Evolutionary conservation across 2,329 filamentous ascomycete species (phyloP), one percentile per base, ranked within the genome.

Genomic region (Ophiocordyceps australis): DNA sequence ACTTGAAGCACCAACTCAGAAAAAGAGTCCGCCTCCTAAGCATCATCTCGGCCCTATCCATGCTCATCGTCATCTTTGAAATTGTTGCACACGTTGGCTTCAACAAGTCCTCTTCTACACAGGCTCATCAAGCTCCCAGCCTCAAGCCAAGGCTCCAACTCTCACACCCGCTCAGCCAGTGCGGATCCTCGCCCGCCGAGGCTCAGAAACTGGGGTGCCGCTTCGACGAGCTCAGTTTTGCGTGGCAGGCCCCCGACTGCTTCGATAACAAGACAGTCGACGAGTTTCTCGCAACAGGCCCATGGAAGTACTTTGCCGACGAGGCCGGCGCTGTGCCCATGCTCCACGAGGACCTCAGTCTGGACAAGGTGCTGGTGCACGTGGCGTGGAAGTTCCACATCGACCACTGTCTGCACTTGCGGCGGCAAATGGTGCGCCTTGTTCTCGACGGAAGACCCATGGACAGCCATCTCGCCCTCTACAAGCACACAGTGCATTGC

Each of bases 401-500:
- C 14, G 20, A 16, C 10, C 28, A 29, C 19, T 29, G 28, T 14
- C 14, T 29, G 6, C 26, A 17, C 17, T 17, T 26, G 15, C 14
- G 24, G 23, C 23, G 28, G 24, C 28, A 29, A 15, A 29, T 29
- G 28, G 23, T 29, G 6, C 26, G 28, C 20, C 13, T 29, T 10
- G 17, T 29, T 16, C 9, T 15, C 9, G 7, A 20, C 9, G 28
- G 28, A 11, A 21, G 13, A 10, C 16, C 28, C 20, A 26, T 29
- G 24, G 28, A 29, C 23, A 26, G 5, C 16, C 28, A 29, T 20
- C 16, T 29, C 9, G 23, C 23, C 15, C 15, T 16, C 9, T 29
- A 29, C 20, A 29, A 26, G 24, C 28, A 29, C 17, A 29, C 28
- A 8, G 28, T 19, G 11, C 24, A 29, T 13, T 29, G 28, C 21